These are phyloP conservation scores for Selaginella moellendorffii DNA, from an alignment of 75 land plant species.

Conservation along the genomic window DNA sequence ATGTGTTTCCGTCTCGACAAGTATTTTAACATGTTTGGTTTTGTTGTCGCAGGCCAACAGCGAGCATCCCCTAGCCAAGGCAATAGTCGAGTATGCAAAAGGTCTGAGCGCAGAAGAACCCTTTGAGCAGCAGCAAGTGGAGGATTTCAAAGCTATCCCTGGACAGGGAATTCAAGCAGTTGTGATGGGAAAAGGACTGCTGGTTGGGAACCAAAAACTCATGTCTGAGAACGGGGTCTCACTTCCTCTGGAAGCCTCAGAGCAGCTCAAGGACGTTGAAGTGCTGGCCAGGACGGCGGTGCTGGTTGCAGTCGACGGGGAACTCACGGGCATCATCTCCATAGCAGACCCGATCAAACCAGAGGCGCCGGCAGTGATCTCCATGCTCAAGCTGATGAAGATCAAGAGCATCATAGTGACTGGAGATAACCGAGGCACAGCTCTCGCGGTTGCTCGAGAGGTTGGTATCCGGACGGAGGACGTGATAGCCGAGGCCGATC, in stretches of 20 bases:
- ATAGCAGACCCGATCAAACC: slow-evolving; percentile 61
- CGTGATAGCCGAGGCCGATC: slow-evolving; percentile 59
- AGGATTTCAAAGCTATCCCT: slow-evolving; percentile 40
- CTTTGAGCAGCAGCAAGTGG: slow-evolving; percentile 13
- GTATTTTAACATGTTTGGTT: slow-evolving; percentile 12
- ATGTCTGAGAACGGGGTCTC: slow-evolving; percentile 27
- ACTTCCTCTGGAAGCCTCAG: slow-evolving; percentile 34
- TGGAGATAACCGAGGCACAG: slow-evolving; percentile 73
- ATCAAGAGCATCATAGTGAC: slow-evolving; percentile 54
- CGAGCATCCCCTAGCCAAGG: slow-evolving; percentile 76
- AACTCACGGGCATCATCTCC: slow-evolving; percentile 44
- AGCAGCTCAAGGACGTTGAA: slow-evolving; percentile 30
- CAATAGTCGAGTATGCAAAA: slow-evolving; percentile 57
- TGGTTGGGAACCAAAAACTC: slow-evolving; percentile 59
- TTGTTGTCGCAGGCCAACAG: slow-evolving; percentile 41
- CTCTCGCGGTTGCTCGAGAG: slow-evolving; percentile 45
- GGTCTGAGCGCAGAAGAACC: slow-evolving; percentile 12
- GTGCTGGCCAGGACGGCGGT: slow-evolving; percentile 48
- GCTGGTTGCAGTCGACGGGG: slow-evolving; percentile 41
- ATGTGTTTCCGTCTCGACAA: too few relatives aligned
- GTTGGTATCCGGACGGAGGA: slow-evolving; percentile 31
- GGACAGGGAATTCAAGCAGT: slow-evolving; percentile 56
- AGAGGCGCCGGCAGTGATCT: slow-evolving; percentile 39
- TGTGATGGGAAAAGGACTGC: slow-evolving; percentile 28
- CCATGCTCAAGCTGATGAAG: slow-evolving; percentile 45